Percentiles rank a stretch among this genome's conserved stretches.
Evolutionary conservation across 495 filamentous ascomycete species (phyloP).

Genomic region (Melanomma pulvis-pyrius): DNA sequence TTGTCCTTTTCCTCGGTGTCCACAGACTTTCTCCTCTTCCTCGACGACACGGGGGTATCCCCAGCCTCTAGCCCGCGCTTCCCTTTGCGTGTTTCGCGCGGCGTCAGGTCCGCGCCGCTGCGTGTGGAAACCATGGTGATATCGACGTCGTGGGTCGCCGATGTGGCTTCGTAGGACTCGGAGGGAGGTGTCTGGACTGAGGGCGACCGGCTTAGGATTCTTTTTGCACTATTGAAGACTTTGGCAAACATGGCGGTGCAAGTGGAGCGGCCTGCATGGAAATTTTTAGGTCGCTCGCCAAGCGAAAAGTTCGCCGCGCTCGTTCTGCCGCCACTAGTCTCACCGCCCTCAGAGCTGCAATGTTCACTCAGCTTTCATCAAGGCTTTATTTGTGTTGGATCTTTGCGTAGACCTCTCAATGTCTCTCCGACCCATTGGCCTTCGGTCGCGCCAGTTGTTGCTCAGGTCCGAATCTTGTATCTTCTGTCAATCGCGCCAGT

Average conservation of each 20-base stretch:
- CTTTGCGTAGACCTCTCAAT: not conserved
- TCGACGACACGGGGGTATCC: slow-evolving; percentile 14
- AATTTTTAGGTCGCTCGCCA: slow-evolving; percentile 22
- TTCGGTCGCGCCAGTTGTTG: not conserved
- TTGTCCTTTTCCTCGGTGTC: not conserved
- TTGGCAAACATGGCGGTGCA: slow-evolving; percentile 28
- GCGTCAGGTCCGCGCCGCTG: slow-evolving; percentile 20
- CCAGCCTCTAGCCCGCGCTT: slow-evolving; percentile 20
- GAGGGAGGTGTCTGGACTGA: slow-evolving; percentile 17
- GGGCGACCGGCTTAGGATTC: slow-evolving; percentile 30
- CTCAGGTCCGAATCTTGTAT: slow-evolving; percentile 14
- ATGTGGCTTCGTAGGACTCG: not conserved
- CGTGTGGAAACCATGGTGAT: slow-evolving; percentile 35
- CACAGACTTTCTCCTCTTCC: slow-evolving; percentile 14
- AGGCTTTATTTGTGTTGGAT: too few species aligned
- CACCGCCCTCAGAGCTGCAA: not conserved
- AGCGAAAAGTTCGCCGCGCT: slow-evolving; percentile 23
- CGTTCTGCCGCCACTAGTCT: slow-evolving; percentile 11
- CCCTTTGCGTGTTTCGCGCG: not conserved
- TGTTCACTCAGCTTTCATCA: not conserved
- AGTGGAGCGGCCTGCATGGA: not conserved
- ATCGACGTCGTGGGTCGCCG: not conserved
- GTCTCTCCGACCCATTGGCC: not conserved
- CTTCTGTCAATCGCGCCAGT: slow-evolving; percentile 23
- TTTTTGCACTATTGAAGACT: slow-evolving; percentile 22